Base-by-base conservation (phyloP, 106 monocot genomes). In the Dioscorea dumetorum region DNA sequence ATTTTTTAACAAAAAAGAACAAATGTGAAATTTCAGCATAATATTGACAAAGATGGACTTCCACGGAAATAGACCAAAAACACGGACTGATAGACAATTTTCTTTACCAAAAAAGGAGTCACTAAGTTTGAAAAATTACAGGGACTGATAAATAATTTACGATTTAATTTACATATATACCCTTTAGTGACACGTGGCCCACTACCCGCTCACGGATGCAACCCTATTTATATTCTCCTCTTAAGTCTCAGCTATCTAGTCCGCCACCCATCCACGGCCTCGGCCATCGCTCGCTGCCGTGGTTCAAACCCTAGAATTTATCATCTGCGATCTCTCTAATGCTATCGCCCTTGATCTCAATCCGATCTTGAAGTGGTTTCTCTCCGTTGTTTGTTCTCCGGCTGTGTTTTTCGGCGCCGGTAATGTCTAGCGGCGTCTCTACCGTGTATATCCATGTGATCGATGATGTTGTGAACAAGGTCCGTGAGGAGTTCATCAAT, bases 381-480 rank as follows among this genome's bases (percentile, higher is more conserved):
- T 53, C 63, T 7, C 58, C 15, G 31, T 35, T 64, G 24, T 50
- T 57, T 50, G 4, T 12, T 22, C 22, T 21, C n/a, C 21, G 66
- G 65, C 15, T 7, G 49, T 33, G 24, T 24, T 13, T 17, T 7
- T 52, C 57, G 51, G 32, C 60, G 58, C 41, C 58, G 24, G 60
- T 12, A 8, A 76, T 73, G 81, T 58, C 76, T 28, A 67, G 75
- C 67, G 78, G 73, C 74, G 88, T 97, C 16, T 82, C 91, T 51
- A 24, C 66, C 13, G 89, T 91, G 50, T 97, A 97, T 77, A 35
- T 97, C 69, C 78, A 84, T 12, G 95, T 89, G 59, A 80, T 97
- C 57, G 91, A 97, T n/a, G 95, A 89, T 61, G 91, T 97, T 48
- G 60, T 97, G 73, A 61, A 58, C 74, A 97, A 97, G 88, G 86